A percentile compares a stretch with the other conserved stretches of the same genome.
These are phyloP conservation scores for Vigna trinervia DNA, from an alignment of 306 rosid species.

Conservation along the genomic window DNA sequence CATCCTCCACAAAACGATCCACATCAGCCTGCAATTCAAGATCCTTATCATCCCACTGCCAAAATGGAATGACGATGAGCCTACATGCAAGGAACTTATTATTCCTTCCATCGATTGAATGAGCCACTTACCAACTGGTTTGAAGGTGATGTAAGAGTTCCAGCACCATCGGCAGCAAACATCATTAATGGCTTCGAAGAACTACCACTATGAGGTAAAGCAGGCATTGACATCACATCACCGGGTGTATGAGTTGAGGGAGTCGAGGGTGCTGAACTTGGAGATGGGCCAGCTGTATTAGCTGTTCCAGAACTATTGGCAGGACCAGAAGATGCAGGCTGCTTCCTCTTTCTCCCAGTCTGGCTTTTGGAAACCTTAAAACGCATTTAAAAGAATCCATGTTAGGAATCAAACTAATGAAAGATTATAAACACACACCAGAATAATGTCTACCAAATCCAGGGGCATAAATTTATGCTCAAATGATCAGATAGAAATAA, in stretches of 20 bases:
- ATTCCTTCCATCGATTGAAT: slow-evolving; percentile 57
- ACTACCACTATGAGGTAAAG: slow-evolving; percentile 85
- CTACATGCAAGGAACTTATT: slow-evolving; percentile 60
- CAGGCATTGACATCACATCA: slow-evolving; percentile 95
- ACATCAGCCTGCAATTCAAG: slow-evolving; percentile 99
- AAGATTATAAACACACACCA: background rate
- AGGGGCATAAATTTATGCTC: slow-evolving; percentile 20
- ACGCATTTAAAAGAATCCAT: slow-evolving; percentile 47
- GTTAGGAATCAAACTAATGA: slow-evolving; percentile 49
- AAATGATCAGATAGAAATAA: background rate
- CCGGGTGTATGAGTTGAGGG: slow-evolving; percentile 98
- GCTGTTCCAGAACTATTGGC: slow-evolving; percentile 99
- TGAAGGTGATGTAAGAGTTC: slow-evolving; percentile 90
- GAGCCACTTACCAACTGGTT: slow-evolving; percentile 88
- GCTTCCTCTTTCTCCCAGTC: slow-evolving; percentile 97
- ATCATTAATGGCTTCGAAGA: slow-evolving; percentile 90
- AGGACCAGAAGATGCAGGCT: slow-evolving; percentile 98
- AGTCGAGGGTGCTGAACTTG: slow-evolving; percentile 98
- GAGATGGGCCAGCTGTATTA: slow-evolving; percentile 97
- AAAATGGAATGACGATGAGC: slow-evolving; percentile 94
- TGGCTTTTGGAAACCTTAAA: slow-evolving; percentile 92
- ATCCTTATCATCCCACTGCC: slow-evolving; percentile 99
- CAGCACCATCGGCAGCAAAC: slow-evolving; percentile 81
- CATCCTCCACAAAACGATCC: slow-evolving; percentile 96
- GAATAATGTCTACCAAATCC: background rate